These are phyloP conservation scores for Chaetomium fimeti DNA, from an alignment of 495 filamentous ascomycete species.

Conservation along the genomic window DNA sequence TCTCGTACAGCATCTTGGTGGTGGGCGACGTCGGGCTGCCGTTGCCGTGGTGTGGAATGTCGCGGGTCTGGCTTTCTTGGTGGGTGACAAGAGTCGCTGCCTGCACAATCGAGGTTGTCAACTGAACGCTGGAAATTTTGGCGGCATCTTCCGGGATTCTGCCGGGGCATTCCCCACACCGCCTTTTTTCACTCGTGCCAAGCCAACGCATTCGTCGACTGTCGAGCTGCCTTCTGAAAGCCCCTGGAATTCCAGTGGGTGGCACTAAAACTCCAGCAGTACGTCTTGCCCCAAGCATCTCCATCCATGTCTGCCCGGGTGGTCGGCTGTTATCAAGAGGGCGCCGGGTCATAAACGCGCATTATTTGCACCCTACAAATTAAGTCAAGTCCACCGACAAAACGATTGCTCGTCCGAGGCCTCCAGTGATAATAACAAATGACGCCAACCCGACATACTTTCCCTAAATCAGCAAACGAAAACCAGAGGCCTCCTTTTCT, in stretches of 20 bases:
- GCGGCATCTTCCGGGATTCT: conserved; percentile 19
- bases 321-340: too few relatives aligned
- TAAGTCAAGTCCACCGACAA: too few relatives aligned
- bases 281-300: too few relatives aligned
- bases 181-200: neutral
- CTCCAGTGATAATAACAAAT: too few relatives aligned
- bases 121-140: conserved; percentile 15
- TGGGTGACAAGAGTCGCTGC: neutral
- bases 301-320: too few relatives aligned
- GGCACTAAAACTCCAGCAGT: neutral
- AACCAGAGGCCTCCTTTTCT: too few relatives aligned
- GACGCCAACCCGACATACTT: too few relatives aligned
- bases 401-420: too few relatives aligned
- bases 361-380: too few relatives aligned
- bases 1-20: conserved; percentile 85
- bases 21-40: neutral
- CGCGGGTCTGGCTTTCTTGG: neutral
- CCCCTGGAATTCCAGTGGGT: neutral
- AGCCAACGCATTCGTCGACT: neutral
- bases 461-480: too few relatives aligned
- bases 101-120: neutral
- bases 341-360: too few relatives aligned
- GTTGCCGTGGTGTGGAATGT: conserved; percentile 1
- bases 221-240: too few relatives aligned
- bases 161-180: conserved; percentile 4